Conservation (phyloP, 1,284 basidiomycete genomes). For the Trichosporon inkin region DNA sequence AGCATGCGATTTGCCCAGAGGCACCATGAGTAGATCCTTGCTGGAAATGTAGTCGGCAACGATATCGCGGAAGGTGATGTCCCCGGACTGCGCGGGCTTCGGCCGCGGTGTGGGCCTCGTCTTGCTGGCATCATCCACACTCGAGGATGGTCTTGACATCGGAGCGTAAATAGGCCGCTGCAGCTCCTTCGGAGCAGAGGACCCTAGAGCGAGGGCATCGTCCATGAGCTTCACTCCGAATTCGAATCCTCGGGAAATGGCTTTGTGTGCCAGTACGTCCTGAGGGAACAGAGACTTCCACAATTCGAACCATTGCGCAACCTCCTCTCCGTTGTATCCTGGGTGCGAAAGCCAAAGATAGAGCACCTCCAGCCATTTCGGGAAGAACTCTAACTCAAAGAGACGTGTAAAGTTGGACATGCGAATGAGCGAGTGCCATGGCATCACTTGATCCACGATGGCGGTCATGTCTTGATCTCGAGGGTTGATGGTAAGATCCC, state of each 20-base stretch:
- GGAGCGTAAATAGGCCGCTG: constrained; percentile 58
- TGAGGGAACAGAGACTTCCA: constrained; percentile 82
- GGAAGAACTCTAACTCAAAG: constrained; percentile 87
- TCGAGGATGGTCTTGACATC: background rate
- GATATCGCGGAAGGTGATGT: constrained; percentile 81
- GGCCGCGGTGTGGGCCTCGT: background rate
- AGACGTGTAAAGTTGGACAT: constrained; percentile 72
- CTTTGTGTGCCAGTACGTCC: constrained; percentile 60
- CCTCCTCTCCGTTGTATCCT: constrained; percentile 76
- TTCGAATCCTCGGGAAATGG: constrained; percentile 72
- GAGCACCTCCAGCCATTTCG: constrained; percentile 89
- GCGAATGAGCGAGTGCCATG: constrained; percentile 71
- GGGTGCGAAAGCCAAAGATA: constrained; percentile 86
- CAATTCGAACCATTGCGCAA: constrained; percentile 80
- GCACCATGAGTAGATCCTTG: constrained; percentile 82
- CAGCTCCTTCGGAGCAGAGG: constrained; percentile 63
- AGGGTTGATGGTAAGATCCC: constrained; percentile 83
- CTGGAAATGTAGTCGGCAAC: constrained; percentile 80
- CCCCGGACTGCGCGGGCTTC: constrained; percentile 44
- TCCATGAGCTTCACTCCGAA: constrained; percentile 87
- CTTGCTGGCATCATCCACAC: background rate
- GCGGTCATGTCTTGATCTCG: constrained; percentile 81
- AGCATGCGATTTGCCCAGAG: constrained; percentile 74
- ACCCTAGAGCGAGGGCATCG: constrained; percentile 76
- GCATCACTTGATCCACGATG: constrained; percentile 64